These are phyloP conservation scores for Populus hybrid DNA, from an alignment of 441 rosid genomes.

Conservation along the genomic window DNA sequence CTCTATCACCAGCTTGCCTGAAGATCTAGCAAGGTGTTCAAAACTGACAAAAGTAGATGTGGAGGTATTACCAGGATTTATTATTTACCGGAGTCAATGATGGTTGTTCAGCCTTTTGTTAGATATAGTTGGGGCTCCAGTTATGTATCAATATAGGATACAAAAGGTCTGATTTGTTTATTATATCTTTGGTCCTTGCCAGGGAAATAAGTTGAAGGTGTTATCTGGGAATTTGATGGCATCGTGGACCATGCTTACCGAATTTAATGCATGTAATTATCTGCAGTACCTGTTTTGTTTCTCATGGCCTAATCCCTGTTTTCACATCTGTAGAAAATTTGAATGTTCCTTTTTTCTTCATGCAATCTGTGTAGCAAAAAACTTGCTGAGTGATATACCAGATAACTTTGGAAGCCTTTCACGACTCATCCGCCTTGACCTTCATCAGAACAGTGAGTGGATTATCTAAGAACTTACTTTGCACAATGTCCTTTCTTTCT, in stretches of 20 bases:
- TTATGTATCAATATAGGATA: background rate
- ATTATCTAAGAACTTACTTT: conserved; percentile 12
- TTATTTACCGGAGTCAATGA: background rate
- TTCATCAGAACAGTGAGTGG: conserved; percentile 89
- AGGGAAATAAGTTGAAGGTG: conserved; percentile 78
- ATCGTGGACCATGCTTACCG: conserved; percentile 76
- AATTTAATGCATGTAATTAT: conserved; percentile 78
- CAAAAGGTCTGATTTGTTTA: background rate
- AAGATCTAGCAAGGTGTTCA: conserved; percentile 63
- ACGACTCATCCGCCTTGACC: conserved; percentile 82
- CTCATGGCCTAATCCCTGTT: conserved; percentile 3
- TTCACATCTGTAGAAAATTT: conserved; percentile 5
- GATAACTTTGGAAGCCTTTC: conserved; percentile 74
- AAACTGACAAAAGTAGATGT: conserved; percentile 74
- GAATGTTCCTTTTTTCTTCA: background rate
- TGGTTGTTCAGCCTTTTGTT: conserved; percentile 14
- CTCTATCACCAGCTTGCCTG: conserved; percentile 57
- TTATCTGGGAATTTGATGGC: conserved; percentile 58
- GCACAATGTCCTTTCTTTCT: conserved; percentile 6
- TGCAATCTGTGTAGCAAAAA: conserved; percentile 55
- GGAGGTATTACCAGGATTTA: conserved; percentile 51
- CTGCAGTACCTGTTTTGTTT: conserved; percentile 3
- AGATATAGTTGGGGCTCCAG: conserved; percentile 1
- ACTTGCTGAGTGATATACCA: conserved; percentile 64
- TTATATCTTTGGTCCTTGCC: conserved; percentile 25